A percentile compares a stretch with the other conserved stretches of the same genome.
These are phyloP conservation scores for Pestalotiopsis sp. DNA, from an alignment of 2,329 filamentous ascomycete genomes.

Conservation along the genomic window DNA sequence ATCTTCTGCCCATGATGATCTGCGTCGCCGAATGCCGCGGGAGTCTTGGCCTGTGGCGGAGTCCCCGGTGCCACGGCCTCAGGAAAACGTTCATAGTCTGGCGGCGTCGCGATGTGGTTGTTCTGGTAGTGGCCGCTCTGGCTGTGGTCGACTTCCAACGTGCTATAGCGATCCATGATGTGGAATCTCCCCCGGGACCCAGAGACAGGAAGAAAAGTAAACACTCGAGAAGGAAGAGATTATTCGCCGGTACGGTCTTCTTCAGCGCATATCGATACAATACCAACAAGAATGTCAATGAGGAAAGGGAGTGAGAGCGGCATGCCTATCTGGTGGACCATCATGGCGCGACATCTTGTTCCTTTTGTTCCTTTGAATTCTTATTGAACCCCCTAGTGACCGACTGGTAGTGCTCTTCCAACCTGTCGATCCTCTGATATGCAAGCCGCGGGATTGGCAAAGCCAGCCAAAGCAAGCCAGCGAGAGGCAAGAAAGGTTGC, in stretches of 20 bases:
- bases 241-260: neutral
- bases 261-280: neutral
- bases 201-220: neutral
- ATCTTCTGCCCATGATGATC: neutral
- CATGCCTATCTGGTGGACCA: neutral
- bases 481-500: neutral
- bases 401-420: neutral
- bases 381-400: neutral
- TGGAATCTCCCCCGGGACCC: neutral
- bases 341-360: neutral
- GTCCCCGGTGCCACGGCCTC: neutral
- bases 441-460: neutral
- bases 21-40: neutral
- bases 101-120: neutral
- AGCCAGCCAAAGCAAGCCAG: neutral
- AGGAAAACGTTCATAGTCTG: neutral
- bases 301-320: neutral
- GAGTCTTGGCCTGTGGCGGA: neutral
- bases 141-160: conserved; percentile 1
- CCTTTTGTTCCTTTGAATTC: neutral
- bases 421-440: neutral
- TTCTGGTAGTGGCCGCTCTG: neutral
- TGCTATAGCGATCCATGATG: conserved; percentile 8
- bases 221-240: neutral
- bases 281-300: neutral